phyloP scores from a whole-genome alignment of 345 rosid genomes.

The Populus ilicifolia region DNA sequence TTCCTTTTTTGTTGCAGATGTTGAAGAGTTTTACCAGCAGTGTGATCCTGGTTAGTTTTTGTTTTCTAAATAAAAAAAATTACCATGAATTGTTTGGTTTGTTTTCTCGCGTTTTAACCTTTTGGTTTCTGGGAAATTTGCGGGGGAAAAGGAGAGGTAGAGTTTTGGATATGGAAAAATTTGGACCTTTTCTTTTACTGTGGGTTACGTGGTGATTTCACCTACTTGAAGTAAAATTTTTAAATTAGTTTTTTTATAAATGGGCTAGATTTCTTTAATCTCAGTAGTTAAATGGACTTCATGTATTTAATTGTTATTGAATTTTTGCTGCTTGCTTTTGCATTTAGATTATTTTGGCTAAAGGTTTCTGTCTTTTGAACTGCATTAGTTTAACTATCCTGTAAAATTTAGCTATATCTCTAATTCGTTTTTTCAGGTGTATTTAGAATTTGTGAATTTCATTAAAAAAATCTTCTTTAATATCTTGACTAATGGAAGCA shows the following conservation, averaged over 20 bases:
- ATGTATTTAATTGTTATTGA: not conserved
- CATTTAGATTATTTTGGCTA: not conserved
- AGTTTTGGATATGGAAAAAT: not conserved
- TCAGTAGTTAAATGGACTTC: not conserved
- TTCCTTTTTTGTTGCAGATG: conserved; percentile 16
- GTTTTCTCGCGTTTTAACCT: not conserved
- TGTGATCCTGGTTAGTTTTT: conserved; percentile 26
- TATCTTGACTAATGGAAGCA: not conserved
- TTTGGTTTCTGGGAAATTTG: not conserved
- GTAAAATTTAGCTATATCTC: not conserved
- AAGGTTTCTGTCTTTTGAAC: not conserved
- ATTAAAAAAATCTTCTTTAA: not conserved
- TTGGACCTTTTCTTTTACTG: not conserved
- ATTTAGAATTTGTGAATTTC: not conserved
- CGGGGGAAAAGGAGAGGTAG: not conserved
- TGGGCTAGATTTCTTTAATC: not conserved
- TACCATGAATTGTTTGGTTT: not conserved
- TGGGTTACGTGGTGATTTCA: not conserved
- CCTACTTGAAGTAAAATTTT: not conserved
- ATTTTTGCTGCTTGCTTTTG: not conserved
- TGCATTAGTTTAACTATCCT: not conserved
- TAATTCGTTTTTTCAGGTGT: not conserved
- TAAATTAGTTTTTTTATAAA: not conserved
- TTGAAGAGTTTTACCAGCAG: conserved; percentile 25
- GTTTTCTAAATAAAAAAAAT: not conserved